Percentiles rank a stretch among this genome's conserved stretches.
These are phyloP conservation scores for Aspergillus nanangensis DNA, from an alignment of 495 filamentous ascomycete species.

Conservation along the genomic window DNA sequence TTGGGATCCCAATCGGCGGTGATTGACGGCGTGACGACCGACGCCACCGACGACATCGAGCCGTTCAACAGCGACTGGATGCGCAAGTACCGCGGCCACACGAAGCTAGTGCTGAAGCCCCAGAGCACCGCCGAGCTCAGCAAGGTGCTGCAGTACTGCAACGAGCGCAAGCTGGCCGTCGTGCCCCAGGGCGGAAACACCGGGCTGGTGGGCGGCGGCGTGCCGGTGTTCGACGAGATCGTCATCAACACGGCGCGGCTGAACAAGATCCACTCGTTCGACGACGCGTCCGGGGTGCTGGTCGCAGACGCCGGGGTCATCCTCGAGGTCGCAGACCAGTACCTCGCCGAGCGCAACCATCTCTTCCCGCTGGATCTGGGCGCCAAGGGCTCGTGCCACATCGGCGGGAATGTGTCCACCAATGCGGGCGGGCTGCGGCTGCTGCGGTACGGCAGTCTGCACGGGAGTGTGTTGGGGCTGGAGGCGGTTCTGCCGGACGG, in stretches of 20 bases:
- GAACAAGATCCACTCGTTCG: slow-evolving; percentile 87
- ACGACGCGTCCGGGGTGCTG: slow-evolving; percentile 85
- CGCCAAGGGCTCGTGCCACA: slow-evolving; percentile 94
- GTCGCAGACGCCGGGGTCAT: slow-evolving; percentile 90
- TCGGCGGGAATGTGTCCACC: slow-evolving; percentile 96
- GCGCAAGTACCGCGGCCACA: slow-evolving; percentile 94
- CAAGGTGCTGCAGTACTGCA: slow-evolving; percentile 87
- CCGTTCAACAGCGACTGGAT: slow-evolving; percentile 98
- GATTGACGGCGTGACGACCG: slow-evolving; percentile 72
- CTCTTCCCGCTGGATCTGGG: slow-evolving; percentile 95
- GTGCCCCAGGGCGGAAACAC: slow-evolving; percentile 98
- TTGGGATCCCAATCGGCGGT: slow-evolving; percentile 74
- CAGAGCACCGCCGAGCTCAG: slow-evolving; percentile 77
- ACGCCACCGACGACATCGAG: slow-evolving; percentile 74
- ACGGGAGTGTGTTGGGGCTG: slow-evolving; percentile 86
- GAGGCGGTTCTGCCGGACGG: slow-evolving; percentile 93
- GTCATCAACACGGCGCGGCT: slow-evolving; percentile 84
- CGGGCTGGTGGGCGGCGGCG: slow-evolving; percentile 87
- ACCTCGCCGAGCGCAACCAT: slow-evolving; percentile 70
- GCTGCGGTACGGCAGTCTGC: slow-evolving; percentile 87
- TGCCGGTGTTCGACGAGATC: slow-evolving; percentile 97
- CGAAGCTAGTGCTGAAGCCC: slow-evolving; percentile 82
- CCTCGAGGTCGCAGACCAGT: slow-evolving; percentile 80
- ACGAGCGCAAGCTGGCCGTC: slow-evolving; percentile 82
- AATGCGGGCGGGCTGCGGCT: slow-evolving; percentile 91